phyloP scores from a whole-genome alignment of 1,284 basidiomycete species.

The Heterobasidion occidentale region DNA sequence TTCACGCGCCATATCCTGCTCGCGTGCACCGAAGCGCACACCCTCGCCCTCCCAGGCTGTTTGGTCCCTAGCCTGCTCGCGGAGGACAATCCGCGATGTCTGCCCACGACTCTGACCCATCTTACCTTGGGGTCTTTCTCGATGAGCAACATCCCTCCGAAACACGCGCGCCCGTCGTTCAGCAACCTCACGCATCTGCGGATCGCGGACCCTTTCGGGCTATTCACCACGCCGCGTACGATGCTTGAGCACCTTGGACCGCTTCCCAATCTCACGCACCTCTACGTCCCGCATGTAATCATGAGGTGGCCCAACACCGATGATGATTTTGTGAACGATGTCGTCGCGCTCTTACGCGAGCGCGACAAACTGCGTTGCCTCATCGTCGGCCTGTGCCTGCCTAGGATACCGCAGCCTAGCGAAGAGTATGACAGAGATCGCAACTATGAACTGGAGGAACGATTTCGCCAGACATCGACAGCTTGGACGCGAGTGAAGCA shows the following conservation, averaged over 20 bases:
- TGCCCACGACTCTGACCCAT: neutral
- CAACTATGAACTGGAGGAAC: too few species aligned
- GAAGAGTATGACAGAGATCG: too few species aligned
- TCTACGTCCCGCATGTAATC: constrained; percentile 31
- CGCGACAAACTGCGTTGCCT: constrained; percentile 18
- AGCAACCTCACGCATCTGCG: constrained; percentile 26
- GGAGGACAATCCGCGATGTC: constrained; percentile 1
- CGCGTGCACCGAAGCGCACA: constrained; percentile 2
- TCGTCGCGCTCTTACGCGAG: constrained; percentile 22
- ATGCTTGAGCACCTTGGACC: constrained; percentile 26
- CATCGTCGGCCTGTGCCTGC: constrained; percentile 26
- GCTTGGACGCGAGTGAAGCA: too few species aligned
- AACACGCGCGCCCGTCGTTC: neutral
- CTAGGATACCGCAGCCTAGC: neutral
- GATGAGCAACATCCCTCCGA: neutral
- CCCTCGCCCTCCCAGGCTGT: constrained; percentile 6
- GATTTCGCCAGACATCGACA: too few species aligned
- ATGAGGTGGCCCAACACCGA: constrained; percentile 36
- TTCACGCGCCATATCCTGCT: neutral
- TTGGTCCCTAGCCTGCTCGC: constrained; percentile 8
- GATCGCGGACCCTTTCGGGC: constrained; percentile 29
- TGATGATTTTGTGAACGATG: constrained; percentile 25
- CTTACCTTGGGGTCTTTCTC: neutral
- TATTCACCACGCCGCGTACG: constrained; percentile 27
- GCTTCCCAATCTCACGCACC: constrained; percentile 28